phyloP scores from a whole-genome alignment of 305 asterid species.

The Solanum aculeatissimum region DNA sequence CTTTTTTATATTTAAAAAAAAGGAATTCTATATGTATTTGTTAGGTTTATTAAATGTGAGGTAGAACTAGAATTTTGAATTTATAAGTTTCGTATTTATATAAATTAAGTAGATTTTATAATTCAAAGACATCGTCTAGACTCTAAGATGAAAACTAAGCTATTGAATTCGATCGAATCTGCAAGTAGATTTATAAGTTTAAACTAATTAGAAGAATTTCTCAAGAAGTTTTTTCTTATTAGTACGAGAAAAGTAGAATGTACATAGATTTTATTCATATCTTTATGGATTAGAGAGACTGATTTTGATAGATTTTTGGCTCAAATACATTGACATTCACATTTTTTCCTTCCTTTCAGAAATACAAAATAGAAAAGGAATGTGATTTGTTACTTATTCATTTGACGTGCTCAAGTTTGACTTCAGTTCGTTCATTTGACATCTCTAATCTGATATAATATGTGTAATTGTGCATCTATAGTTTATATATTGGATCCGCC shows the following conservation, averaged over 20 bases:
- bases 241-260: neutral
- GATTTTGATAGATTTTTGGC: neutral
- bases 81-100: neutral
- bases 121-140: neutral
- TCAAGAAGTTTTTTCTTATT: neutral
- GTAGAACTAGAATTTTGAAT: neutral
- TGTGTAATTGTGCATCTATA: neutral
- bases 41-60: neutral
- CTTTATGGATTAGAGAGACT: accelerated
- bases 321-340: neutral
- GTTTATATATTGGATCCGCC: neutral
- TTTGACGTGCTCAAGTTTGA: neutral
- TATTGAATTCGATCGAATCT: neutral
- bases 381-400: neutral
- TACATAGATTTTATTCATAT: neutral
- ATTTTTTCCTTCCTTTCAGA: neutral
- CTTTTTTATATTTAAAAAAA: no score
- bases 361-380: neutral
- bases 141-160: neutral
- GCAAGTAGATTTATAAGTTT: neutral
- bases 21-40: neutral
- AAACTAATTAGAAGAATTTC: neutral
- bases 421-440: neutral
- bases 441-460: neutral
- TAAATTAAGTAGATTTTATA: neutral